Evolutionary conservation across 2,329 filamentous ascomycete genomes (phyloP), one percentile per base, ranked within the genome.

Genomic region (Fusarium burgessii): DNA sequence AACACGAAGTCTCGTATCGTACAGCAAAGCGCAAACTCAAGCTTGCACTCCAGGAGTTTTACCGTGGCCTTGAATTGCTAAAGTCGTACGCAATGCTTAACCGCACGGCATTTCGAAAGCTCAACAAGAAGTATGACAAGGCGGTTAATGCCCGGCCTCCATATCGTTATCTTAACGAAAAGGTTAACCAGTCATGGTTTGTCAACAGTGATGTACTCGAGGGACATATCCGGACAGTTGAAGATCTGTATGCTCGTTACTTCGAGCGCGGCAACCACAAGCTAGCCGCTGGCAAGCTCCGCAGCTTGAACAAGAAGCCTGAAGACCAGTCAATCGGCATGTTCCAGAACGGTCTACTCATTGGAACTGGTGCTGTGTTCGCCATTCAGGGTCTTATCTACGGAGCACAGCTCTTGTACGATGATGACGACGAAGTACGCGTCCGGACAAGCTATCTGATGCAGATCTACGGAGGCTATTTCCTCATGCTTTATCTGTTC

Each of bases 111-210:
- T 98, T 98, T 77, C 91, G 95, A 35, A 99, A 99, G 80, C 94
- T 99, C 78, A 98, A 97, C 82, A 99, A 99, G 81, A 99, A 99
- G 81, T 98, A 97, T 79, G 95, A 98, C 85, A 99, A 98, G 82
- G 90, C 92, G 4, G 90, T 94, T 61, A 89, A 94, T 74, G 91
- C 94, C 42, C 88, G 92, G 14, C 93, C 93, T 0, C 88, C 91
- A 0, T 88, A 92, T 77, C 89, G 92, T 32, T 98, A 95, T 80
- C 93, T 98, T 88, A 91, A 91, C 35, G 95, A 98, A 74, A 95
- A 95, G 78, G 94, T 99, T 74, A 95, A 93, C 82, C 91, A 92
- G 70, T 89, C 95, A 3, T 94, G 93, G 87, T 99, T 99, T 76
- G 95, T 98, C 42, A 92, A 93, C 78, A 97, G 94, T 78, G 92